phyloP scores from a whole-genome alignment of 441 rosid genomes.

The Gossypium laxum region DNA sequence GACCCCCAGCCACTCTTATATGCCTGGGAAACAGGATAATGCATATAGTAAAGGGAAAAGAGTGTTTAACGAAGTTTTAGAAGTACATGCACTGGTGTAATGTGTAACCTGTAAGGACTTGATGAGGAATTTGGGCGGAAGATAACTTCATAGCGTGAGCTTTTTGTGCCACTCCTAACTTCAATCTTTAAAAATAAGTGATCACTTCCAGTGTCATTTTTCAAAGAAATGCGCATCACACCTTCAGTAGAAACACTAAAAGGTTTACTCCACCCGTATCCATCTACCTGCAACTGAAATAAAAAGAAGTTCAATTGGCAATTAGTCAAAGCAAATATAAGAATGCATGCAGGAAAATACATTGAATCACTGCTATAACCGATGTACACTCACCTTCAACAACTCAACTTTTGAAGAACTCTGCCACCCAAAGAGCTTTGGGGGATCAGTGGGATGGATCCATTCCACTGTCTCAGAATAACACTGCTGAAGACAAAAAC shows the following conservation, averaged over 20 bases:
- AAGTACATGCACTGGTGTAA: slow-evolving; percentile 5
- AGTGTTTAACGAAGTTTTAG: background rate
- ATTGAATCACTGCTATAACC: background rate
- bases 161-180: slow-evolving; percentile 88
- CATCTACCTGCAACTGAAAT: slow-evolving; percentile 63
- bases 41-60: background rate
- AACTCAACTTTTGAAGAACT: slow-evolving; percentile 54
- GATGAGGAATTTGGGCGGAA: slow-evolving; percentile 77
- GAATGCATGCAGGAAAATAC: background rate
- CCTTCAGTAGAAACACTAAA: slow-evolving; percentile 82
- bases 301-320: slow-evolving; percentile 15
- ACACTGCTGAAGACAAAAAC: slow-evolving; percentile 81
- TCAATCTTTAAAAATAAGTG: slow-evolving; percentile 60
- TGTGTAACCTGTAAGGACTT: slow-evolving; percentile 82
- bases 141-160: slow-evolving; percentile 82
- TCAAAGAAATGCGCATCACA: slow-evolving; percentile 57
- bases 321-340: background rate
- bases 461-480: slow-evolving; percentile 70
- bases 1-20: background rate
- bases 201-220: slow-evolving; percentile 45
- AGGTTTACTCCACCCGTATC: slow-evolving; percentile 82
- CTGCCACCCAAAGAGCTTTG: slow-evolving; percentile 74
- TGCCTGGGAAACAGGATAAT: background rate
- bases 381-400: slow-evolving; percentile 37
- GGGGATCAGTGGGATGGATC: slow-evolving; percentile 87